Conservation (phyloP, 352 stramenopile genomes). For the Globisporangium barbulae region DNA sequence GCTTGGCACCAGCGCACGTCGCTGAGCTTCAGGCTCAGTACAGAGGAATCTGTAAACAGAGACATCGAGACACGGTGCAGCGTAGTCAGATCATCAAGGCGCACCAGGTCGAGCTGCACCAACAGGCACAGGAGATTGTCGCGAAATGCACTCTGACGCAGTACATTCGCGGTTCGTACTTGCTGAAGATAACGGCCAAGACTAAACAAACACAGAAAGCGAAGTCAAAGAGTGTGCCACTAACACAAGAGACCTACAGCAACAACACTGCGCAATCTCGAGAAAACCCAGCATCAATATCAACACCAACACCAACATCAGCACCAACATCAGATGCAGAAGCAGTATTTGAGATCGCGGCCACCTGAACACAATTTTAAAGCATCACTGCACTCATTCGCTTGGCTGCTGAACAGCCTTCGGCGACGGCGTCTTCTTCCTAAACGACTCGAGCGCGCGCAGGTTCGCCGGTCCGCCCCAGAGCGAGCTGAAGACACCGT, state of each 20-base stretch:
- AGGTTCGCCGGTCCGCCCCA: conserved; percentile 79
- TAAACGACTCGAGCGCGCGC: conserved; percentile 51
- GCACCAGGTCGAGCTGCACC: conserved; percentile 22
- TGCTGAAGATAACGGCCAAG: conserved; percentile 26
- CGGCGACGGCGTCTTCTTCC: conserved; percentile 29
- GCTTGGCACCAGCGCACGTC: conserved; percentile 17
- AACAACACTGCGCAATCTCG: neutral
- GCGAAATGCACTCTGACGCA: conserved; percentile 14
- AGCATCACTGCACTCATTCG: neutral
- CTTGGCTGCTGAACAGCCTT: neutral
- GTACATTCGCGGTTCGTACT: conserved; percentile 45
- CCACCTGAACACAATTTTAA: neutral
- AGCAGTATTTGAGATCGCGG: neutral
- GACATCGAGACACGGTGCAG: neutral
- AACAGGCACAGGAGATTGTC: conserved; percentile 29
- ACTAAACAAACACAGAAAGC: neutral
- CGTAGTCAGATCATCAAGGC: conserved; percentile 6
- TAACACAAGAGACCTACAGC: neutral
- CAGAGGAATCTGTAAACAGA: neutral
- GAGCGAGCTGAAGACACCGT: conserved; percentile 59
- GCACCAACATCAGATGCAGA: neutral
- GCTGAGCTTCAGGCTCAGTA: conserved; percentile 17
- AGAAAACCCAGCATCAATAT: neutral
- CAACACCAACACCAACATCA: no score
- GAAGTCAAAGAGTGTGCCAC: neutral